Evolutionary conservation across 176 grass and related monocot species (phyloP).

Genomic region (Urochloa ruziziensis): DNA sequence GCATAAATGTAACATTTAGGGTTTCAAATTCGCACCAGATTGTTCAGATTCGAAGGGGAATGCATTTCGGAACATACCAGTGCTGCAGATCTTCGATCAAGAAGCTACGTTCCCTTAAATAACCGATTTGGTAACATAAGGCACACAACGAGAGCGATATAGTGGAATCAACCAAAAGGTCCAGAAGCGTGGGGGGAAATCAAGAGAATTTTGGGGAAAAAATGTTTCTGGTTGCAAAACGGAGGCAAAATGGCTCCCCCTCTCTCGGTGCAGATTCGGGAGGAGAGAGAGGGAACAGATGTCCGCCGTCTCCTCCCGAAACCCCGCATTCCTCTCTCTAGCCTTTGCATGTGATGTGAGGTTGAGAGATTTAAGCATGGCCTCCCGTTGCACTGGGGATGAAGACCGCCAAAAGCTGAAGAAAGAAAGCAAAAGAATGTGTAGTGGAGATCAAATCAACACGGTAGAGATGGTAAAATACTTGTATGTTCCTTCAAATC

Average conservation of each 20-base stretch:
- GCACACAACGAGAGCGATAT: neutral
- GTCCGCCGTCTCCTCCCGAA: constrained; percentile 32
- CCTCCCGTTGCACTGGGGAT: constrained; percentile 22
- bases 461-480: neutral
- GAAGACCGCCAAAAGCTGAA: constrained; percentile 11
- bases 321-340: constrained; percentile 50
- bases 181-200: neutral
- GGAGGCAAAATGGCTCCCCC: constrained; percentile 26
- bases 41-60: constrained; percentile 7
- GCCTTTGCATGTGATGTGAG: constrained; percentile 43
- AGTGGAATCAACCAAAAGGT: neutral
- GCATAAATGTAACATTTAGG: neutral
- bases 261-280: constrained; percentile 31
- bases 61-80: constrained; percentile 22
- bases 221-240: constrained; percentile 18
- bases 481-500: neutral
- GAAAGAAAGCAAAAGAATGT: neutral
- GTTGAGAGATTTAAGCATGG: constrained; percentile 48
- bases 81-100: neutral
- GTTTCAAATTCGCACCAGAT: constrained; percentile 5
- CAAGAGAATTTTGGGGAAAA: neutral
- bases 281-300: constrained; percentile 21
- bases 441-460: neutral
- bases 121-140: neutral
- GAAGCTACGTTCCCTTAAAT: neutral